phyloP scores from a whole-genome alignment of 129 eudicot species.

The Lactuca saligna region DNA sequence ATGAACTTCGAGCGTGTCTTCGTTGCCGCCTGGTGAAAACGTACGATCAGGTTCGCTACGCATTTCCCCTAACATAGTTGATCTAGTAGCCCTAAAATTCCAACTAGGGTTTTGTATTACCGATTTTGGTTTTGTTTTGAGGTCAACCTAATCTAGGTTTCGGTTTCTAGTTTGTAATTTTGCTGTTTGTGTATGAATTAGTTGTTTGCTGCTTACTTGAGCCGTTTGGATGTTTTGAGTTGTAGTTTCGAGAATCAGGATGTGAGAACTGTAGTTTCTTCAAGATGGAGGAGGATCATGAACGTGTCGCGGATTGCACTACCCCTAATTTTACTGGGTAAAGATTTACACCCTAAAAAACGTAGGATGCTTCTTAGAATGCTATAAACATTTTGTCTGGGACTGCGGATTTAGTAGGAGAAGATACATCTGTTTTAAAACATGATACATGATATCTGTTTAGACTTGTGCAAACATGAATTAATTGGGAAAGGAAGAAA shows the following conservation, averaged over 20 bases:
- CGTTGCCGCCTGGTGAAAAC: constrained; percentile 96
- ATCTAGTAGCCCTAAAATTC: background rate
- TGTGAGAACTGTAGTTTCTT: constrained; percentile 97
- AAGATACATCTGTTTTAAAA: background rate
- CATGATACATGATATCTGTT: no score
- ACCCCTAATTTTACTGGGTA: constrained; percentile 96
- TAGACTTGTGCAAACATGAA: no score
- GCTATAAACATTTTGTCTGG: background rate
- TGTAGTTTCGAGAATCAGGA: constrained; percentile 80
- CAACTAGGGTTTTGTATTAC: constrained; percentile 11
- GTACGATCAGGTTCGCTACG: constrained; percentile 69
- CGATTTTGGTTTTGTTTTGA: background rate
- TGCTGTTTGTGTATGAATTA: background rate
- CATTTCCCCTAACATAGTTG: background rate
- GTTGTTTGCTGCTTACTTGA: constrained; percentile 4
- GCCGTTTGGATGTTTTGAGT: constrained; percentile 11
- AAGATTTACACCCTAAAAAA: background rate
- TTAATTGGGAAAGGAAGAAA: no score
- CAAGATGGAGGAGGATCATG: constrained; percentile 85
- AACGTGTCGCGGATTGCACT: constrained; percentile 84
- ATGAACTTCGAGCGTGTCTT: constrained; percentile 93
- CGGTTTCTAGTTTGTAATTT: background rate
- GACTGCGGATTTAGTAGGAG: background rate
- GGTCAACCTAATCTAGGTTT: background rate
- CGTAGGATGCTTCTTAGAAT: background rate